Evolutionary conservation across 2,329 filamentous ascomycete species (phyloP).

Genomic region (Colletotrichum sojae): DNA sequence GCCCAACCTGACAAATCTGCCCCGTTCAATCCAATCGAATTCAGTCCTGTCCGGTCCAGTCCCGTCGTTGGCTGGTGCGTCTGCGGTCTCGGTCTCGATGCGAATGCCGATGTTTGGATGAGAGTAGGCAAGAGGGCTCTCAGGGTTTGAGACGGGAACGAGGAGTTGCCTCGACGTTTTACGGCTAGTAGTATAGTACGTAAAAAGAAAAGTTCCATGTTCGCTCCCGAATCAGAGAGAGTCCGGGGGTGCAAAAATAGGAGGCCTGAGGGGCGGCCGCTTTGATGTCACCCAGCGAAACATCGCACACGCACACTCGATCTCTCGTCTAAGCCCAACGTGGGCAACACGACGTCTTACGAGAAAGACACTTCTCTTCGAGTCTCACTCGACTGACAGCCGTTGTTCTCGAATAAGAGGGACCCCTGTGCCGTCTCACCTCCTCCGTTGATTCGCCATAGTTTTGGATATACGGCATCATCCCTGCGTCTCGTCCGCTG

Average conservation of each 20-base stretch:
- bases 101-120: constrained; percentile 35
- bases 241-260: constrained; percentile 32
- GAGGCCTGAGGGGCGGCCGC: constrained; percentile 23
- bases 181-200: background rate
- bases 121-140: background rate
- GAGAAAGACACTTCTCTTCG: background rate
- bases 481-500: constrained; percentile 22
- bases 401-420: background rate
- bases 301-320: constrained; percentile 11
- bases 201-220: background rate
- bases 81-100: constrained; percentile 21
- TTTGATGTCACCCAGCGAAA: constrained; percentile 38
- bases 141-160: background rate
- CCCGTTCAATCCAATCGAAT: constrained; percentile 4
- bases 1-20: constrained; percentile 19
- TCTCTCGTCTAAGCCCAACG: constrained; percentile 5
- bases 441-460: constrained; percentile 37
- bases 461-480: constrained; percentile 34
- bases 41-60: constrained; percentile 3
- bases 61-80: constrained; percentile 21
- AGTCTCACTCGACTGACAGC: background rate
- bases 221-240: background rate
- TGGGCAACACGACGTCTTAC: constrained; percentile 10
- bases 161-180: background rate
- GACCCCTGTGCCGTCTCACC: constrained; percentile 33